Evolutionary conservation across 495 filamentous ascomycete genomes (phyloP), one percentile per base, ranked within the genome.

Genomic region (Penicillium robsamsonii): DNA sequence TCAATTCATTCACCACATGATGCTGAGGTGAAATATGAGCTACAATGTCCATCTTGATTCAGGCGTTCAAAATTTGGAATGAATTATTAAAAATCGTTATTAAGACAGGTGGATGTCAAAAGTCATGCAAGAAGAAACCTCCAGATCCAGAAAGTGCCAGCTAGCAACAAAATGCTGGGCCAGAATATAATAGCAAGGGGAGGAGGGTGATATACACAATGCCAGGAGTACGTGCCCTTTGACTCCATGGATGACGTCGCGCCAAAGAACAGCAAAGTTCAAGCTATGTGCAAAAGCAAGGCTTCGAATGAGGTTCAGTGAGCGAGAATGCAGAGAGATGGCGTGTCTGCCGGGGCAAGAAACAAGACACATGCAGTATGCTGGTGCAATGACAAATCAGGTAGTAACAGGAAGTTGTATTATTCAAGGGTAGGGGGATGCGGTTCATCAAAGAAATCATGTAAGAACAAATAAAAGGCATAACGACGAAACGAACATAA

Each of bases 1-100:
- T 86, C 60, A 81, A 80, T 46, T 86, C 83, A 3, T 69, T 67
- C 44, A 59, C 54, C 71, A 79, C 62, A 68, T 75, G 50, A 67
- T 44, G 15, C 3, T 20, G 15, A 12, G 22, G 15, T 40, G 24
- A 18, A 29, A 10, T 3, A 10, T n/a, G 12, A 33, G 50, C 31
- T 38, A 25, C 22, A 9, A 38, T 35, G 13, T 18, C 10, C 13
- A 46, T 38, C 5, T 11, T 12, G 3, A 2, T 17, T 17, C 33
- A 40, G 30, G 15, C 17, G 15, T 29, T 25, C 30, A 45, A 50
- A 45, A n/a, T n/a, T 42, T 13, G 15, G 13, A 50, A 50, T 56
- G 33, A 41, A 60, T 57, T 64, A 61, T 40, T 55, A 58, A 35
- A 51, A 57, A 46, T 63, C 59, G 44, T 59, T 66, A 68, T 54